phyloP scores from a whole-genome alignment of 2,329 filamentous ascomycete genomes.

The Alternaria rosae region DNA sequence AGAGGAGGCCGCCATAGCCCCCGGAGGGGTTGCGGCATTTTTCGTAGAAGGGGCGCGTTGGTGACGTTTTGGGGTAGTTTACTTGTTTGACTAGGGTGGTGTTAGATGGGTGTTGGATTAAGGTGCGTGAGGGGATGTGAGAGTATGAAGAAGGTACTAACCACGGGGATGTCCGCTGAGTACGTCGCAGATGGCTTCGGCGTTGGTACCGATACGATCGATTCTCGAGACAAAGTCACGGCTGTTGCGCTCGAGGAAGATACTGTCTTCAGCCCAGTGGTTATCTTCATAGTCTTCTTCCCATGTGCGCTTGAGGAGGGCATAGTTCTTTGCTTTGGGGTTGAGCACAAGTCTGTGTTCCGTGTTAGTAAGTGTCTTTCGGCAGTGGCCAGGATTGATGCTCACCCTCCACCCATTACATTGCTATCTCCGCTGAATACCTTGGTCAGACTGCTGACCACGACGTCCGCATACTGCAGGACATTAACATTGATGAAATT shows the following conservation, averaged over 20 bases:
- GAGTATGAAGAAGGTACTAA: slow-evolving; percentile 24
- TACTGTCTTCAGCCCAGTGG: slow-evolving; percentile 91
- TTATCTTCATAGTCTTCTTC: slow-evolving; percentile 79
- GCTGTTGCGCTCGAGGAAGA: slow-evolving; percentile 96
- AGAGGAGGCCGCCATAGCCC: slow-evolving; percentile 90
- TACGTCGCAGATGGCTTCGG: slow-evolving; percentile 80
- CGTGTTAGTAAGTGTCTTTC: slow-evolving; percentile 14
- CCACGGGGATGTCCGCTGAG: slow-evolving; percentile 65
- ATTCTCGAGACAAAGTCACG: slow-evolving; percentile 87
- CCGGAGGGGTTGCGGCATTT: slow-evolving; percentile 74
- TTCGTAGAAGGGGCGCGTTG: slow-evolving; percentile 78
- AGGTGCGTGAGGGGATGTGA: neutral
- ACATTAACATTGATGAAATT: slow-evolving; percentile 97
- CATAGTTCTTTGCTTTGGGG: slow-evolving; percentile 74
- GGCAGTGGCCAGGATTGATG: neutral
- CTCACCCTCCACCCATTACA: slow-evolving; percentile 87
- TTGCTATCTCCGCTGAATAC: slow-evolving; percentile 98
- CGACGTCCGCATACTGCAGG: slow-evolving; percentile 84
- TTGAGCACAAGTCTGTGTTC: slow-evolving; percentile 64
- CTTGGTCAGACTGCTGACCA: slow-evolving; percentile 95
- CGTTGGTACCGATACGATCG: slow-evolving; percentile 82
- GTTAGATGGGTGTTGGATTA: neutral
- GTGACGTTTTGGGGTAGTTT: slow-evolving; percentile 84
- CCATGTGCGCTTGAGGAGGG: slow-evolving; percentile 71
- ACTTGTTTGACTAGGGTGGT: slow-evolving; percentile 71